Conservation (phyloP, 2,329 filamentous ascomycete species). For the Bipolaris zeicola region DNA sequence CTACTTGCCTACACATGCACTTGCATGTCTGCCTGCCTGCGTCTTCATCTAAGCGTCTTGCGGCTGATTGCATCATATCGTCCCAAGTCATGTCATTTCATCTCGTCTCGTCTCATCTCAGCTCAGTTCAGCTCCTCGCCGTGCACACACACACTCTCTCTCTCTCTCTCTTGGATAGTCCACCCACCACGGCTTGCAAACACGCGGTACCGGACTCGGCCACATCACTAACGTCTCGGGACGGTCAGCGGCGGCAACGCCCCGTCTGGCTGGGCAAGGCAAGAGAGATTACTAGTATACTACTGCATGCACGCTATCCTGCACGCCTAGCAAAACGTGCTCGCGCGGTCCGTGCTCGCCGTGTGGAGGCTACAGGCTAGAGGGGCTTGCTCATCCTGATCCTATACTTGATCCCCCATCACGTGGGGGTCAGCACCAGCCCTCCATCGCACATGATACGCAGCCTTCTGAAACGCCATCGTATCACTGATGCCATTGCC, state of each 20-base stretch:
- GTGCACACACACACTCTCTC: no score
- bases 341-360: slow-evolving; percentile 5
- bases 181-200: no score
- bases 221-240: slow-evolving; percentile 18
- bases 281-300: slow-evolving; percentile 10
- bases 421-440: slow-evolving; percentile 12
- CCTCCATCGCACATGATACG: slow-evolving; percentile 3
- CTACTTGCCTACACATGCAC: no score
- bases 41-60: no score
- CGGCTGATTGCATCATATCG: no score
- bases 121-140: no score
- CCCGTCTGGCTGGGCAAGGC: slow-evolving; percentile 13
- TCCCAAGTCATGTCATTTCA: no score
- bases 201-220: not conserved
- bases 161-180: not conserved
- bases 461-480: slow-evolving; percentile 8
- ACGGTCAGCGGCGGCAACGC: slow-evolving; percentile 21
- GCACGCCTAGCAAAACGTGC: slow-evolving; percentile 15
- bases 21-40: no score
- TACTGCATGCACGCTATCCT: slow-evolving; percentile 15
- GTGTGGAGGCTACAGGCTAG: not conserved
- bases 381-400: no score
- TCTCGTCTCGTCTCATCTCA: no score
- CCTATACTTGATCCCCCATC: not conserved
- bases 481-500: slow-evolving; percentile 1